A percentile compares a stretch with the other conserved stretches of the same genome.
Evolutionary conservation across 306 rosid genomes (phyloP).

Genomic region (Rosa lucieae): DNA sequence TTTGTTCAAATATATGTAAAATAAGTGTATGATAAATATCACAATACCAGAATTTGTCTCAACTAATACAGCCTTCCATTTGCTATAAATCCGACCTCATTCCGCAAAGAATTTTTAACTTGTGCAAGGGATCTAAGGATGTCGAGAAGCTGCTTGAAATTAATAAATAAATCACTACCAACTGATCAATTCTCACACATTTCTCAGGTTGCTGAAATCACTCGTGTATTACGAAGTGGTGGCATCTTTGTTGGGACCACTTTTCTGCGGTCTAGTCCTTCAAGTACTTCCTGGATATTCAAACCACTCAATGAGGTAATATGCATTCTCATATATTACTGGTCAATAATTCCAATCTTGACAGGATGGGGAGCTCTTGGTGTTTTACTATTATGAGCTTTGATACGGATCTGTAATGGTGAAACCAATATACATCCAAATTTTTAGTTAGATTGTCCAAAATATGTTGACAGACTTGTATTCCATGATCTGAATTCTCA

Average conservation of each 20-base stretch:
- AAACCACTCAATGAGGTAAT: constrained; percentile 60
- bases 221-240: constrained; percentile 71
- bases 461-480: too few relatives aligned
- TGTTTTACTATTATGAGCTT: neutral
- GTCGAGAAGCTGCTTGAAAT: too few relatives aligned
- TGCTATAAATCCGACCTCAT: too few relatives aligned
- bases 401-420: neutral
- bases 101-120: too few relatives aligned
- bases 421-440: neutral
- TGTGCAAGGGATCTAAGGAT: too few relatives aligned
- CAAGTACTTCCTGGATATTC: constrained; percentile 45
- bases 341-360: neutral
- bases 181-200: neutral
- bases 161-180: too few relatives aligned
- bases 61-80: too few relatives aligned
- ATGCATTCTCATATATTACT: constrained; percentile 1
- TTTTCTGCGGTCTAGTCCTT: constrained; percentile 70
- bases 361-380: neutral
- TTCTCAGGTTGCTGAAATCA: constrained; percentile 74
- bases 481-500: too few relatives aligned
- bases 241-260: constrained; percentile 89
- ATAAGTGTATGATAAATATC: too few relatives aligned
- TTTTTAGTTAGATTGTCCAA: neutral
- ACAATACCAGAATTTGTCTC: too few relatives aligned
- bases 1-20: too few relatives aligned